Evolutionary conservation across 768 basidiomycete genomes (phyloP).

Genomic region (Pleurotus ostreatus): DNA sequence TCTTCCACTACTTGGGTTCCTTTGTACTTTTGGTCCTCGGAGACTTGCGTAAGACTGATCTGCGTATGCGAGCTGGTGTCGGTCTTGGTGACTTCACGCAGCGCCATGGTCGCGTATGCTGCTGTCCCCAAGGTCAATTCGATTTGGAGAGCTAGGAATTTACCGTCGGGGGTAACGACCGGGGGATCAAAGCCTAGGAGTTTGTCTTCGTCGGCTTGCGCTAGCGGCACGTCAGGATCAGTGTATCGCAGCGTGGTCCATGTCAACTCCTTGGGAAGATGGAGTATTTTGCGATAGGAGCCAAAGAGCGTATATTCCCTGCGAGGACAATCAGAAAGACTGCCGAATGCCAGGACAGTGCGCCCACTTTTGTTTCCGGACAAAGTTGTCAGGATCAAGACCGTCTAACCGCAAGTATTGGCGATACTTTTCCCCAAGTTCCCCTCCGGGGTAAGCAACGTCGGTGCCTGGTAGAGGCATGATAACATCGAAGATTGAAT

Average conservation of each 20-base stretch:
- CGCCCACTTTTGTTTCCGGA: conserved; percentile 82
- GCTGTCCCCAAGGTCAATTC: conserved; percentile 83
- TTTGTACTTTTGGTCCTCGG: conserved; percentile 81
- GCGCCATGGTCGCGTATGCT: conserved; percentile 97
- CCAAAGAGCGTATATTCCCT: conserved; percentile 93
- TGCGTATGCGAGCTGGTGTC: conserved; percentile 94
- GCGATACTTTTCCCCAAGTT: conserved; percentile 81
- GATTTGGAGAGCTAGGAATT: conserved; percentile 86
- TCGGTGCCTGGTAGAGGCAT: conserved; percentile 97
- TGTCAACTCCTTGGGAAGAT: conserved; percentile 74
- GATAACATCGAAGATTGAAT: conserved; percentile 91
- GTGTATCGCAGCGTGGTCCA: conserved; percentile 88
- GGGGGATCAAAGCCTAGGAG: conserved; percentile 80
- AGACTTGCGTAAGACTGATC: conserved; percentile 66
- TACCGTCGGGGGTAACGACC: conserved; percentile 61
- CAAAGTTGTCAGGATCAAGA: conserved; percentile 85
- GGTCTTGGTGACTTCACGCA: conserved; percentile 92
- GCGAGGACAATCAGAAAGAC: conserved; percentile 7
- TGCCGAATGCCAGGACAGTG: not conserved
- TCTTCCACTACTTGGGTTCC: conserved; percentile 37
- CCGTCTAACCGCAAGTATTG: conserved; percentile 84
- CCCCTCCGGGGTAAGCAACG: conserved; percentile 86
- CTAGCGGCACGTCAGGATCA: conserved; percentile 87
- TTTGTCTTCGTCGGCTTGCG: conserved; percentile 94
- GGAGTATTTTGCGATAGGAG: conserved; percentile 89